Base-by-base conservation (phyloP, 164 flowering plant species). In the Nelumbo lutea region DNA sequence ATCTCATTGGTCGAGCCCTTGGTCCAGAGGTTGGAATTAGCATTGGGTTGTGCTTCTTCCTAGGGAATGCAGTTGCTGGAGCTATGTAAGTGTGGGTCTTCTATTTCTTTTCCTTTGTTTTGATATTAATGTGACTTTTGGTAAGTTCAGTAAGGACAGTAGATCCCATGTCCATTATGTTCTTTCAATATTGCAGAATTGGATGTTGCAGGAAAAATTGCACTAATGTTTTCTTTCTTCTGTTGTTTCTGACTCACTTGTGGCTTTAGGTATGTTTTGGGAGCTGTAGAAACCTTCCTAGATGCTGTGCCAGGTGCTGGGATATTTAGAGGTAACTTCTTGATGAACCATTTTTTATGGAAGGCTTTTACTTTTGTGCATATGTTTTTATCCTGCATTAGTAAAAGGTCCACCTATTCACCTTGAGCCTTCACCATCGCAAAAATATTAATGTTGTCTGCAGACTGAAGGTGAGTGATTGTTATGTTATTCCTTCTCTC, bases 11-110 rank as follows among this genome's bases (percentile, higher is more conserved):
- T 66, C 93, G 99, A 76, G 98, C 99, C 66, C 91, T 95, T 85
- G 99, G 99, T 68, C 99, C 99, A 27, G 99, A 95, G 75, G 98
- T 95, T 83, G 99, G 99, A 72, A 93, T 95, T 65, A 95, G 99
- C 83, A 95, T 95, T 74, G 99, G 99, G 68, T 73, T 95, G 58
- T 95, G 99, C 68, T 95, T 95, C 79, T 95, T 95, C 73, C 95
- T 95, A 64, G 99, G 99, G 68, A 95, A 88, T 86, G 99, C 99
- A 10, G 97, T 90, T 77, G 96, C 98, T 71, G 99, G 97, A 73
- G 82, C 99, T 62, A 76, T 95, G 99, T 95, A 76, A 92, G 99
- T 86, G 68, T 71, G 51, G 15, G 27, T 63, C 52, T 3, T 43
- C 50, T 10, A 40, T 46, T 40, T 13, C 3, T 65, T 43, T 43